These are phyloP conservation scores for Populus pruinosa DNA, from an alignment of 345 rosid genomes.

Conservation along the genomic window DNA sequence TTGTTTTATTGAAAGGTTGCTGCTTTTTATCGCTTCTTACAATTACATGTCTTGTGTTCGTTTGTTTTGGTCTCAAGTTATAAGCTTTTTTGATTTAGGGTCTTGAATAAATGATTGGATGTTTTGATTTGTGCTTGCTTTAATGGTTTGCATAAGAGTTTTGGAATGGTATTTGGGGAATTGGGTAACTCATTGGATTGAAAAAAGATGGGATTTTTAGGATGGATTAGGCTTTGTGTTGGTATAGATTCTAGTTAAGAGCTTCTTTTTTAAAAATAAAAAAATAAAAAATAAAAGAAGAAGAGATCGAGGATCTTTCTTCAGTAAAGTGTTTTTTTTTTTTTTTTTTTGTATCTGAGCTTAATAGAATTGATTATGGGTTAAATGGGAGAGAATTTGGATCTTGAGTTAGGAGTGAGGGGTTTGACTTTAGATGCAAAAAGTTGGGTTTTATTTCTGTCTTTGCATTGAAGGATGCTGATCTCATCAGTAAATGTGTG, in stretches of 20 bases:
- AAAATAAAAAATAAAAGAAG: too few species aligned
- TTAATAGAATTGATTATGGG: background rate
- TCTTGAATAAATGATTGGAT: slow-evolving; percentile 17
- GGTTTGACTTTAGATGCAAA: slow-evolving; percentile 12
- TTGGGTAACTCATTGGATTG: slow-evolving; percentile 11
- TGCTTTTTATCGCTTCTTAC: background rate
- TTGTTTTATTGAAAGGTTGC: background rate
- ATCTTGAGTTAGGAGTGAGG: background rate
- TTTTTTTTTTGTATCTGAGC: background rate
- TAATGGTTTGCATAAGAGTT: background rate
- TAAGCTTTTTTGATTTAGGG: slow-evolving; percentile 8
- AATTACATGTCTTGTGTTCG: background rate
- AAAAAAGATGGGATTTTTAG: slow-evolving; percentile 1
- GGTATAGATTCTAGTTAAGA: background rate
- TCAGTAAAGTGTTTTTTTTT: background rate
- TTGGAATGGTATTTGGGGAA: slow-evolving; percentile 16
- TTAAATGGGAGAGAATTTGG: background rate
- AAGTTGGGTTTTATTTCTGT: background rate
- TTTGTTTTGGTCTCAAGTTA: slow-evolving; percentile 1
- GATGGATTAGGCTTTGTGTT: background rate
- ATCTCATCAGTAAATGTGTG: background rate
- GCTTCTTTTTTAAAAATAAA: background rate
- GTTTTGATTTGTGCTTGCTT: slow-evolving; percentile 4
- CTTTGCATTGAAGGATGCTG: slow-evolving; percentile 3
- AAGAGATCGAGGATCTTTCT: background rate